These are phyloP conservation scores for Geotrichum phurueaensis DNA, from an alignment of 1,139 yeast genomes.

Conservation along the genomic window DNA sequence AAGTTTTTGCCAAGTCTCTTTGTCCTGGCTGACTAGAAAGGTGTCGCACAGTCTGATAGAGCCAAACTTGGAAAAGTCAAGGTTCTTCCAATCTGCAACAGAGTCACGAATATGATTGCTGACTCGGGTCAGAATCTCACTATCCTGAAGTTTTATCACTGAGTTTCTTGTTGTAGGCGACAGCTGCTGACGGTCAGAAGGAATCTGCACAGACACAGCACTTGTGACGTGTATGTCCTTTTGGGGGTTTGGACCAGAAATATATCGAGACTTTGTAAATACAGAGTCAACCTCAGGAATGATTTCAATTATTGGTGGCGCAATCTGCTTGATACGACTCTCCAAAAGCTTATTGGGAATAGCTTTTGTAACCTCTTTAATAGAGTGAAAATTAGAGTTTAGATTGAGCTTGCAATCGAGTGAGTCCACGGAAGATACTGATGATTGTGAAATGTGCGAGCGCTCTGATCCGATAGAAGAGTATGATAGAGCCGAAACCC, in stretches of 20 bases:
- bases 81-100: conserved; percentile 20
- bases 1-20: conserved; percentile 22
- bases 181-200: conserved; percentile 10
- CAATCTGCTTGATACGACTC: conserved; percentile 12
- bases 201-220: conserved; percentile 15
- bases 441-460: conserved; percentile 5
- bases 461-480: conserved; percentile 11
- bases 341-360: conserved; percentile 15
- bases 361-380: conserved; percentile 13
- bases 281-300: conserved; percentile 21
- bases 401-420: not conserved
- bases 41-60: conserved; percentile 21
- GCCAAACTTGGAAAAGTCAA: conserved; percentile 23
- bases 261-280: conserved; percentile 4
- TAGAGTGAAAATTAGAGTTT: not conserved
- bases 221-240: conserved; percentile 16
- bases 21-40: conserved; percentile 22
- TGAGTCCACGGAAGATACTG: conserved; percentile 7
- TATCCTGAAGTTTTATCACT: conserved; percentile 2
- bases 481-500: conserved; percentile 1
- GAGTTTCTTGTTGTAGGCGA: conserved; percentile 12
- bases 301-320: conserved; percentile 19
- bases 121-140: conserved; percentile 2
- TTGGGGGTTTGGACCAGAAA: not conserved
- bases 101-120: conserved; percentile 13